Percentiles rank a stretch among this genome's conserved stretches.
Evolutionary conservation across 2,329 filamentous ascomycete species (phyloP).

Genomic region (Fusarium sp.): DNA sequence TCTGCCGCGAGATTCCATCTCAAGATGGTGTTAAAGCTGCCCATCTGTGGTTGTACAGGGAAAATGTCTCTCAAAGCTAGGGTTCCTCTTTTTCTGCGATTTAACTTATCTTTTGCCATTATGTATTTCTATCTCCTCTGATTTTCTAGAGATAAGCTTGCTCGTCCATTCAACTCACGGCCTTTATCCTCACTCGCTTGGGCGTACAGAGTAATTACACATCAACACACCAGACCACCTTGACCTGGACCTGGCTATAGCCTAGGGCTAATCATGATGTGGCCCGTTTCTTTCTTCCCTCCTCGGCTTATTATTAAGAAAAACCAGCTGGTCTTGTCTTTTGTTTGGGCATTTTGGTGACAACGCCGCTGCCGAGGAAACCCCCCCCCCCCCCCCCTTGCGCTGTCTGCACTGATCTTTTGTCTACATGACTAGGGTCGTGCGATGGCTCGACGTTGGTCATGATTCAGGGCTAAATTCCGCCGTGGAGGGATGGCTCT

Average conservation of each 20-base stretch:
- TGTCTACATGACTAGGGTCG: conserved; percentile 20
- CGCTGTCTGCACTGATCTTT: conserved; percentile 12
- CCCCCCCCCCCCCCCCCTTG: conserved; percentile 1
- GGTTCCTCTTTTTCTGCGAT: conserved; percentile 44
- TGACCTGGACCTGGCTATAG: conserved; percentile 2
- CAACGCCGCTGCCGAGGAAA: conserved; percentile 40
- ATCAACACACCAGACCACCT: conserved; percentile 10
- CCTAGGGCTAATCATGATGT: conserved; percentile 27
- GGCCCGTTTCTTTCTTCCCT: conserved; percentile 26
- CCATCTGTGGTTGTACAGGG: conserved; percentile 31
- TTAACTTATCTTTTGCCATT: conserved; percentile 53
- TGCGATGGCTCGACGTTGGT: conserved; percentile 10
- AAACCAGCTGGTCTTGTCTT: conserved; percentile 28
- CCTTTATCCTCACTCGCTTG: conserved; percentile 37
- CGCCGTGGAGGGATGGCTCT: background rate
- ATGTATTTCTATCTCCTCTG: conserved; percentile 57
- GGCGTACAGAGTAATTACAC: conserved; percentile 23
- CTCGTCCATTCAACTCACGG: conserved; percentile 34
- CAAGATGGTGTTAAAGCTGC: conserved; percentile 33
- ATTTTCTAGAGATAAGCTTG: conserved; percentile 51
- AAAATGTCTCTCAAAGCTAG: conserved; percentile 37
- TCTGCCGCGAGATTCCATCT: background rate
- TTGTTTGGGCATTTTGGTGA: conserved; percentile 25
- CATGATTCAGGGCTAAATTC: conserved; percentile 24
- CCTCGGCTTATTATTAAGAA: conserved; percentile 18